Evolutionary conservation across 2,329 filamentous ascomycete genomes (phyloP).

Genomic region (Aspergillus glaucus): DNA sequence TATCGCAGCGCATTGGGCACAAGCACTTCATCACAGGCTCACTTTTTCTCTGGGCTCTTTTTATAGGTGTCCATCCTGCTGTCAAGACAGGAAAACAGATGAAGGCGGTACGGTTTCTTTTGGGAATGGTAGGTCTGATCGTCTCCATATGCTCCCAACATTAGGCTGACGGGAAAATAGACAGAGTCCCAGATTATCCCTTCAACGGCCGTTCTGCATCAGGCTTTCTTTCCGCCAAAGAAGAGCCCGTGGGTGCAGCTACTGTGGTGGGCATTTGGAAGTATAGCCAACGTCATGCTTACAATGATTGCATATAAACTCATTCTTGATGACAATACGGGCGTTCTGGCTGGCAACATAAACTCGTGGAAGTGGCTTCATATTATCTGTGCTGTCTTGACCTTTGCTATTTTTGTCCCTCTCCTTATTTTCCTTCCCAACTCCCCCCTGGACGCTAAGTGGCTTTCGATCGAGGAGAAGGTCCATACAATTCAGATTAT

Average conservation of each 20-base stretch:
- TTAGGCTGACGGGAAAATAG: slow-evolving; percentile 2
- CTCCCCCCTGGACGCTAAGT: slow-evolving; percentile 5
- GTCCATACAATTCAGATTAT: slow-evolving; percentile 7
- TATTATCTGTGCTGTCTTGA: slow-evolving; percentile 4
- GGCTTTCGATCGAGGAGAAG: slow-evolving; percentile 6
- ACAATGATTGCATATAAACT: slow-evolving; percentile 24
- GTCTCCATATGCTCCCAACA: neutral
- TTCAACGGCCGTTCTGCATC: slow-evolving; percentile 21
- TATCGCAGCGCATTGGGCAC: slow-evolving; percentile 4
- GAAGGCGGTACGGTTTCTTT: slow-evolving; percentile 5
- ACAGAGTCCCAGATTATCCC: slow-evolving; percentile 22
- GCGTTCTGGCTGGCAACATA: slow-evolving; percentile 3
- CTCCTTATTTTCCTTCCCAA: slow-evolving; percentile 5
- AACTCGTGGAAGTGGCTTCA: slow-evolving; percentile 7
- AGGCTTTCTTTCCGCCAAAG: slow-evolving; percentile 21
- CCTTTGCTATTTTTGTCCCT: slow-evolving; percentile 5
- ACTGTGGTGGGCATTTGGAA: slow-evolving; percentile 23
- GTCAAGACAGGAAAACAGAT: slow-evolving; percentile 6
- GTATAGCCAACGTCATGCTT: slow-evolving; percentile 22
- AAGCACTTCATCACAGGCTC: slow-evolving; percentile 7
- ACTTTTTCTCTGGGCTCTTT: slow-evolving; percentile 5
- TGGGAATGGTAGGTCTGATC: slow-evolving; percentile 2
- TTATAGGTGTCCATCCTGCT: slow-evolving; percentile 3
- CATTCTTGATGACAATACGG: slow-evolving; percentile 4
- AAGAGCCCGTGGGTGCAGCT: slow-evolving; percentile 24